Percentiles rank a stretch among this genome's conserved stretches.
phyloP scores from a whole-genome alignment of 192 early-diverging fungal genomes.

The Endogone sp. region DNA sequence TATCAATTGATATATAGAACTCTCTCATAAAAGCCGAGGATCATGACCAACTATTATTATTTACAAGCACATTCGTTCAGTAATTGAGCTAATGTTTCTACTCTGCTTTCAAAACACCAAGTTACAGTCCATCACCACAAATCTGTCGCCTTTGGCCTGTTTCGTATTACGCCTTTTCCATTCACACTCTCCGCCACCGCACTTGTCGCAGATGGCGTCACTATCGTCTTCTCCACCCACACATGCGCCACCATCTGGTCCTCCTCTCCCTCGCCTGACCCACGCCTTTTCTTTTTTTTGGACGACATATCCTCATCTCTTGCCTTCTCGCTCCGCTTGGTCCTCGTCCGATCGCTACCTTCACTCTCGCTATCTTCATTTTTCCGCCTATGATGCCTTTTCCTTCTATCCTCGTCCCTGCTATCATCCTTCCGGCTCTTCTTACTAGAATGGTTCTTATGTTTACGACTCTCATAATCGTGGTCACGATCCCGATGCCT shows the following conservation, averaged over 20 bases:
- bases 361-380: neutral
- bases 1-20: no score
- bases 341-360: neutral
- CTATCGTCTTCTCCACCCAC: neutral
- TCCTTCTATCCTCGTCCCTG: neutral
- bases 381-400: neutral
- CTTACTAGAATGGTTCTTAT: neutral
- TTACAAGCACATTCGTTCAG: no score
- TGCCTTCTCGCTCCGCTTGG: neutral
- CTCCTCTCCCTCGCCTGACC: neutral
- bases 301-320: neutral
- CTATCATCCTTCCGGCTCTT: neutral
- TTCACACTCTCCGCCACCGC: no score
- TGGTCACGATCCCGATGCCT: neutral
- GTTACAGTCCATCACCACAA: neutral
- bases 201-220: neutral
- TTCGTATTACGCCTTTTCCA: no score
- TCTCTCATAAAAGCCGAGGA: no score
- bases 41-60: no score
- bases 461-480: neutral
- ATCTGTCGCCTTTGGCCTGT: neutral
- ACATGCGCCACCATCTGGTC: neutral
- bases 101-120: neutral
- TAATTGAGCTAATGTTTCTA: no score
- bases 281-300: neutral